Evolutionary conservation across 2,329 filamentous ascomycete genomes (phyloP).

Genomic region (Aspergillus melleus): DNA sequence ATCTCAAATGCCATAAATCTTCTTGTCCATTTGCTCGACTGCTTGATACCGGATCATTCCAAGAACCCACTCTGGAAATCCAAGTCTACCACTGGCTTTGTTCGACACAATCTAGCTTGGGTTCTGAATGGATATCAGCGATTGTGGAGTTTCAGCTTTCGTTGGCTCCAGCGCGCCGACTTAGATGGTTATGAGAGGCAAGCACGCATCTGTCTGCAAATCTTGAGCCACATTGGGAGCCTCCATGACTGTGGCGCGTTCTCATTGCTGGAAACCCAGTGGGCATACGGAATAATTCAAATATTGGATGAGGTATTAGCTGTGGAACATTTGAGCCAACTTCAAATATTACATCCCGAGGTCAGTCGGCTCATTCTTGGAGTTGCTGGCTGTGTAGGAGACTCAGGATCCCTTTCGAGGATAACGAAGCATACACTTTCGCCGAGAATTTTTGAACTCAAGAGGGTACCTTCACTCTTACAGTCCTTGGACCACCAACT

Average conservation of each 20-base stretch:
- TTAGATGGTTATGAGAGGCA: slow-evolving; percentile 18
- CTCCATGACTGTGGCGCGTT: slow-evolving; percentile 23
- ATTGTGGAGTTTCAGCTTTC: slow-evolving; percentile 31
- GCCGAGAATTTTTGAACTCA: slow-evolving; percentile 23
- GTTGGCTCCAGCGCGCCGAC: slow-evolving; percentile 26
- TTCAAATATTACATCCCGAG: slow-evolving; percentile 30
- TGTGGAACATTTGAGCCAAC: slow-evolving; percentile 21
- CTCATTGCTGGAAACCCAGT: slow-evolving; percentile 26
- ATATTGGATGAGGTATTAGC: slow-evolving; percentile 32
- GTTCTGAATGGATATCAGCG: slow-evolving; percentile 34
- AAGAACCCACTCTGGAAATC: slow-evolving; percentile 10
- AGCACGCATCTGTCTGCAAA: slow-evolving; percentile 25
- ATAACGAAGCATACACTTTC: slow-evolving; percentile 29
- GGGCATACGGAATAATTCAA: slow-evolving; percentile 32
- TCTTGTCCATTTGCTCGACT: slow-evolving; percentile 32
- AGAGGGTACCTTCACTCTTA: slow-evolving; percentile 14
- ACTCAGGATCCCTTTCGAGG: slow-evolving; percentile 18
- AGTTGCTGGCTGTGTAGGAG: slow-evolving; percentile 20
- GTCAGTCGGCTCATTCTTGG: slow-evolving; percentile 32
- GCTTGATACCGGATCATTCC: slow-evolving; percentile 23
- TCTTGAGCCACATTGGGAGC: slow-evolving; percentile 25
- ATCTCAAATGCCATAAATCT: slow-evolving; percentile 26
- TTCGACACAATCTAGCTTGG: slow-evolving; percentile 37
- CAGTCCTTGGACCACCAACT: slow-evolving; percentile 29
- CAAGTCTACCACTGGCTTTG: slow-evolving; percentile 18